Evolutionary conservation across 768 basidiomycete species (phyloP).

Genomic region (Coprinellus micaceus): DNA sequence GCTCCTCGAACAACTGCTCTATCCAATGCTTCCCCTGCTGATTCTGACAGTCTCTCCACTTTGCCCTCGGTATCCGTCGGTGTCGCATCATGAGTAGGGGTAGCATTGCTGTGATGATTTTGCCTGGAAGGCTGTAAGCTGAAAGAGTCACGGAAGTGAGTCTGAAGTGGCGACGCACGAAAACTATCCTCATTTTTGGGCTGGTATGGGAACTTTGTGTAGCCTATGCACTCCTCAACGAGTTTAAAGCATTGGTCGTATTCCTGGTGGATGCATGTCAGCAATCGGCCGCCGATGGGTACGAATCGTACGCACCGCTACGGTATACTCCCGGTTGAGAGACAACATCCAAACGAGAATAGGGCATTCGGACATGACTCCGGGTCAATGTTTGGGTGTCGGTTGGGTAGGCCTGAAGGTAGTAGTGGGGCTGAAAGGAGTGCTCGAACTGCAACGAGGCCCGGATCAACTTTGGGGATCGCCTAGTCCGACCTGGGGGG

Average conservation of each 20-base stretch:
- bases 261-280: constrained; percentile 44
- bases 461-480: too few species aligned
- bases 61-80: constrained; percentile 68
- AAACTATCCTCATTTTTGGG: constrained; percentile 61
- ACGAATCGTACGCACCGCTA: constrained; percentile 42
- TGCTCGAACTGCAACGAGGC: too few species aligned
- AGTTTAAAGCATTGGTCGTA: constrained; percentile 65
- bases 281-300: constrained; percentile 8
- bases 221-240: constrained; percentile 56
- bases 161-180: constrained; percentile 42
- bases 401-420: too few species aligned
- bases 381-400: background rate
- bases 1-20: constrained; percentile 65
- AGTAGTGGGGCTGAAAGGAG: too few species aligned
- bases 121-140: constrained; percentile 48
- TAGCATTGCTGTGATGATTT: constrained; percentile 68
- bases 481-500: too few species aligned
- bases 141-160: background rate
- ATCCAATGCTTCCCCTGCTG: constrained; percentile 76
- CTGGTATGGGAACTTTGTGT: constrained; percentile 50
- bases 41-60: constrained; percentile 66
- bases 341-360: constrained; percentile 81
- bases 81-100: constrained; percentile 86
- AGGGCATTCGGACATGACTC: constrained; percentile 43
- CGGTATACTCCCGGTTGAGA: constrained; percentile 67